Percentiles rank a stretch among this genome's conserved stretches.
Conservation (phyloP, 148 eudicot species). For the Nepenthes gracilis region DNA sequence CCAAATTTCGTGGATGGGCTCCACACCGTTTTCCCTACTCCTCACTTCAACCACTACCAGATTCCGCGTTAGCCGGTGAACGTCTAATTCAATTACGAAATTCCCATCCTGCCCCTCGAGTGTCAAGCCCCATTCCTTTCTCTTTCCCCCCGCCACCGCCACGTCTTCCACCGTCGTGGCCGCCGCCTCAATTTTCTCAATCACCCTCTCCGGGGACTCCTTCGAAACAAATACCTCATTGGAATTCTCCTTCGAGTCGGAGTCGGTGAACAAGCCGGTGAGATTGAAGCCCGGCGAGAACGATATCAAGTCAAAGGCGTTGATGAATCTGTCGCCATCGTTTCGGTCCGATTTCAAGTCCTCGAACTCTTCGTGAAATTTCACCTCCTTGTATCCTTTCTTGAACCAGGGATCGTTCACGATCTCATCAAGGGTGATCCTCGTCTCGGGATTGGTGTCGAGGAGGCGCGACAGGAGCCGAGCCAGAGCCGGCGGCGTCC, state of each 20-base stretch:
- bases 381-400: conserved; percentile 28
- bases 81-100: conserved; percentile 18
- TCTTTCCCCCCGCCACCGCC: conserved; percentile 21
- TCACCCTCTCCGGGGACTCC: conserved; percentile 29
- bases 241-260: background rate
- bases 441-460: conserved; percentile 48
- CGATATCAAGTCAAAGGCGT: conserved; percentile 69
- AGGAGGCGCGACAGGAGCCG: conserved; percentile 34
- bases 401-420: conserved; percentile 57
- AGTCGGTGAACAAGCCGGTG: conserved; percentile 39
- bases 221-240: conserved; percentile 41
- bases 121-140: conserved; percentile 21
- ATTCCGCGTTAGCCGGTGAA: conserved; percentile 40
- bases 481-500: conserved; percentile 48
- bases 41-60: conserved; percentile 38
- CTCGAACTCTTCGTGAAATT: conserved; percentile 6
- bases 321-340: conserved; percentile 12
- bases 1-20: conserved; percentile 24
- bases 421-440: conserved; percentile 51
- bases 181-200: conserved; percentile 37
- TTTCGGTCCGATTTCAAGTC: conserved; percentile 7
- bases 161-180: conserved; percentile 21
- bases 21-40: conserved; percentile 25
- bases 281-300: conserved; percentile 47
- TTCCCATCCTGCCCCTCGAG: conserved; percentile 38